Percentiles rank a stretch among this genome's conserved stretches.
phyloP scores from a whole-genome alignment of 306 rosid species.

The Acacia confusa region DNA sequence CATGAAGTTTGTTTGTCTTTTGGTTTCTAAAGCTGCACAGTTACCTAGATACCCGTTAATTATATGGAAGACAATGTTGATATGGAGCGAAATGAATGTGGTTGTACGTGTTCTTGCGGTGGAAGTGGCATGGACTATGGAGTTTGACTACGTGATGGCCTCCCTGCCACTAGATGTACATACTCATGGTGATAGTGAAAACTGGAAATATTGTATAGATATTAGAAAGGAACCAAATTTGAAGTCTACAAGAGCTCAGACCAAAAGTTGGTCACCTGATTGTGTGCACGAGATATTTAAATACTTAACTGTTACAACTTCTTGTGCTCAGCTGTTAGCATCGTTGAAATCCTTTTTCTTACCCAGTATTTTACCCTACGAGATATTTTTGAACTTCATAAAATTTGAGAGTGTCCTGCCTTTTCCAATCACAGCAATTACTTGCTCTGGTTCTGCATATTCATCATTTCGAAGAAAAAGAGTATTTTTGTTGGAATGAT shows the following conservation, averaged over 20 bases:
- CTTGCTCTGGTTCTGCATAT: not conserved
- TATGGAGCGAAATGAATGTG: not conserved
- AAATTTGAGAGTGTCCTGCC: not conserved
- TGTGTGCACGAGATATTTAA: constrained; percentile 8
- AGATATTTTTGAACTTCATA: not conserved
- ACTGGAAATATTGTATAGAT: constrained; percentile 5
- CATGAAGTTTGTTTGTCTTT: constrained; percentile 12
- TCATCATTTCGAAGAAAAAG: not conserved
- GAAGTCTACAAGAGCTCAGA: not conserved
- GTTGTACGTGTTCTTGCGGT: not conserved
- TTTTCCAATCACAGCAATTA: not conserved
- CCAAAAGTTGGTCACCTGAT: not conserved
- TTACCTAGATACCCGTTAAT: not conserved
- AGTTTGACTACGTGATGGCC: not conserved
- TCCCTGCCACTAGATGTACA: constrained; percentile 19
- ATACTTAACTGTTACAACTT: not conserved
- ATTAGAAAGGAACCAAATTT: not conserved
- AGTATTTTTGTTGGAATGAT: constrained; percentile 4
- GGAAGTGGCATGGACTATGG: not conserved
- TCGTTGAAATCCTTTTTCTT: not conserved
- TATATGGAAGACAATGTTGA: not conserved
- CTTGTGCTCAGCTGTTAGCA: not conserved
- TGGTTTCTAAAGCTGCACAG: not conserved
- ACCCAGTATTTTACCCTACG: not conserved
- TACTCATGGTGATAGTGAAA: constrained; percentile 16